Evolutionary conservation across 768 basidiomycete species (phyloP).

Genomic region (Tremella fuciformis): DNA sequence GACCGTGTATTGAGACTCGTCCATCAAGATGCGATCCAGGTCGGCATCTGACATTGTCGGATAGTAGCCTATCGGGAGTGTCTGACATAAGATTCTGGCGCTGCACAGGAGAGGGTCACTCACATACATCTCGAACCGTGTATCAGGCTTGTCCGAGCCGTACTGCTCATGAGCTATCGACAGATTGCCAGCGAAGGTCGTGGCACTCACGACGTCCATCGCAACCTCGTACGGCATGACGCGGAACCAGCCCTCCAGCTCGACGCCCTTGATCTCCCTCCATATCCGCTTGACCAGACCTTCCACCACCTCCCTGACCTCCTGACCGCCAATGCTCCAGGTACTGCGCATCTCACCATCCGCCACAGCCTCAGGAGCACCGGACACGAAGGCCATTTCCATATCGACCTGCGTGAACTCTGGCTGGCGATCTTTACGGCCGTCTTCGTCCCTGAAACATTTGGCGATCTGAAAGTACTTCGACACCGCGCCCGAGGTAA

Average conservation of each 20-base stretch:
- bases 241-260: conserved; percentile 63
- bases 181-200: not conserved
- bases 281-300: conserved; percentile 71
- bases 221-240: conserved; percentile 88
- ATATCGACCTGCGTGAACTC: conserved; percentile 97
- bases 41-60: conserved; percentile 46
- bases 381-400: conserved; percentile 92
- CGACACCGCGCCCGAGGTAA: conserved; percentile 83
- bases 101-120: conserved; percentile 21
- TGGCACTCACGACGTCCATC: conserved; percentile 68
- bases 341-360: conserved; percentile 31
- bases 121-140: conserved; percentile 82
- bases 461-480: conserved; percentile 88
- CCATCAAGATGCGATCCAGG: conserved; percentile 46
- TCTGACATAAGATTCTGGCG: conserved; percentile 24
- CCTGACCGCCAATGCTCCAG: conserved; percentile 82
- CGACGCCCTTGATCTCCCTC: conserved; percentile 64
- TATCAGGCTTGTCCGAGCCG: conserved; percentile 94
- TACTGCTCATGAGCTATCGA: conserved; percentile 58
- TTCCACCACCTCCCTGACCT: conserved; percentile 79
- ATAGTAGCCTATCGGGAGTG: conserved; percentile 51
- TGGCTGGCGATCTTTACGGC: conserved; percentile 89
- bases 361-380: conserved; percentile 55
- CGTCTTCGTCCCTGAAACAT: conserved; percentile 95
- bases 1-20: conserved; percentile 44